Evolutionary conservation across 2,329 filamentous ascomycete genomes (phyloP), one percentile per base, ranked within the genome.

Genomic region (Pseudogymnoascus sp.): DNA sequence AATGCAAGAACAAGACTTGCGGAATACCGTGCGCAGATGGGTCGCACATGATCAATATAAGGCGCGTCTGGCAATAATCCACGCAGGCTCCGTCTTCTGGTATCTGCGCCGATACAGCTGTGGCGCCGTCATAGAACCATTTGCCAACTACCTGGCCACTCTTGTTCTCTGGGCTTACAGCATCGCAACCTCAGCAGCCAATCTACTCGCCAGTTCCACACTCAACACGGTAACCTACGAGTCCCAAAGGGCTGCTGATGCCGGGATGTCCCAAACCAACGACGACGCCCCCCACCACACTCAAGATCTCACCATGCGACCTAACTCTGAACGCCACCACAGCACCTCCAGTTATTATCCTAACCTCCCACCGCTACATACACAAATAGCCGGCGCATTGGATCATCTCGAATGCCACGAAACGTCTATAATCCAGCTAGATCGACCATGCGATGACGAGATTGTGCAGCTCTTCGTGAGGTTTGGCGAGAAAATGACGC

Each of bases 11-110:
- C 58, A 1, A 67, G 70, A n/a, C 66, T 77, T 20, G 65, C 58
- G 20, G 22, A 60, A 50, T 35, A 71, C 0, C 65, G 25, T 67
- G 18, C 50, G 61, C 25, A 39, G 59, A 36, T 67, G 66, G 66
- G 61, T 63, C n/a, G 33, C 62, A 11, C 62, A 62, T 30, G 71
- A 76, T 63, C 68, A 77, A 65, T 74, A 72, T 62, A 80, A 80
- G 68, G 77, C 78, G 7, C 71, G 78, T 6, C 70, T 80, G 0
- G 72, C 75, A 11, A 68, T 74, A 1, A 68, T 80, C 3, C 78
- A 80, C 60, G 75, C 75, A 22, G 78, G 77, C 3, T 71, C 72
- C 3, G 63, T 77, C 1, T 75, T 76, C 62, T 79, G 78, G 76
- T 77, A 80, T 62, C 66, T 80, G 0, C 71, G 78, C 0, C 71